Conservation (phyloP, 2,329 filamentous ascomycete species). For the Huntiella omanensis region DNA sequence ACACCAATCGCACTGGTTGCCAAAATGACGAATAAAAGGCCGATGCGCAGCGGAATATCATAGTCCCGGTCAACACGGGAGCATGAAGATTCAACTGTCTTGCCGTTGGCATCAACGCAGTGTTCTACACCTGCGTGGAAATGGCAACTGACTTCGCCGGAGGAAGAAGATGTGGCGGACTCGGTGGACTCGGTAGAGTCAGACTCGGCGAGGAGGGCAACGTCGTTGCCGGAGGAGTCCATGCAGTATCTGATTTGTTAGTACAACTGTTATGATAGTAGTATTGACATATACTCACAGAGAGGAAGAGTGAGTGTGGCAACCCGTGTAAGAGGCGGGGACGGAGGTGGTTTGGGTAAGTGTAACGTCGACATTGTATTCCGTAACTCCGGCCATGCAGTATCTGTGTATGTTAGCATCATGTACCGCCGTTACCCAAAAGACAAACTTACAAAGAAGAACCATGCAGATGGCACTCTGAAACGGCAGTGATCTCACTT, state of each 20-base stretch:
- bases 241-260: slow-evolving; percentile 37
- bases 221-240: slow-evolving; percentile 38
- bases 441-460: slow-evolving; percentile 20
- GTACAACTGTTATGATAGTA: background rate
- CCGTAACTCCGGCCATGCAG: slow-evolving; percentile 25
- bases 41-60: slow-evolving; percentile 48
- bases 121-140: slow-evolving; percentile 59
- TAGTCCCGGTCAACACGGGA: slow-evolving; percentile 33
- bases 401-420: slow-evolving; percentile 17
- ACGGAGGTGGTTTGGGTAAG: slow-evolving; percentile 35
- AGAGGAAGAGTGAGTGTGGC: slow-evolving; percentile 40
- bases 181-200: slow-evolving; percentile 16
- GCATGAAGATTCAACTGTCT: slow-evolving; percentile 24
- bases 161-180: slow-evolving; percentile 4
- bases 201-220: slow-evolving; percentile 23
- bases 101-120: slow-evolving; percentile 28
- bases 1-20: slow-evolving; percentile 45
- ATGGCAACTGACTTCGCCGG: slow-evolving; percentile 36
- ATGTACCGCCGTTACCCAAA: background rate
- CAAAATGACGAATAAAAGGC: slow-evolving; percentile 53
- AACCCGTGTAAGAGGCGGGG: slow-evolving; percentile 43
- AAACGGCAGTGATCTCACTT: slow-evolving; percentile 20
- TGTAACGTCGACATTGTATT: slow-evolving; percentile 26
- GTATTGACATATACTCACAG: slow-evolving; percentile 24
- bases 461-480: slow-evolving; percentile 24